Percentiles rank a stretch among this genome's conserved stretches.
Evolutionary conservation across 768 basidiomycete species (phyloP).

Genomic region (Termitomyces eurrhizus): DNA sequence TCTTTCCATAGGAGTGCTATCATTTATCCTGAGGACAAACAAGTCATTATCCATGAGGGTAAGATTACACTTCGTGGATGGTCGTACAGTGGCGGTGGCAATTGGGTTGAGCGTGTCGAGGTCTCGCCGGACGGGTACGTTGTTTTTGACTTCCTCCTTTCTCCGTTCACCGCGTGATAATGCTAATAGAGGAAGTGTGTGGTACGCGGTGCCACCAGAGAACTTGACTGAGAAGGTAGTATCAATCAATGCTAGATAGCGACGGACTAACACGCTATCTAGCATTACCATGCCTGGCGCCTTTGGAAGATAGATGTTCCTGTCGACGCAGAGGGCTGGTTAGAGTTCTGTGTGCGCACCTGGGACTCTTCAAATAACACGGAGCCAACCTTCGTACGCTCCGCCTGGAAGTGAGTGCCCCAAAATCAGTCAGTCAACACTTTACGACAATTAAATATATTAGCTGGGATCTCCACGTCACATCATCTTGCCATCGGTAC

Average conservation of each 20-base stretch:
- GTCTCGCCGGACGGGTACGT: slow-evolving; percentile 45
- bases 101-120: slow-evolving; percentile 56
- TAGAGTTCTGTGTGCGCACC: slow-evolving; percentile 50
- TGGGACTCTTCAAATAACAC: slow-evolving; percentile 61
- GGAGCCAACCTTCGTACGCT: slow-evolving; percentile 50
- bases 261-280: not conserved
- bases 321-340: slow-evolving; percentile 53
- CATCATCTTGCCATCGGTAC: slow-evolving; percentile 42
- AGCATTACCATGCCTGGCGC: slow-evolving; percentile 55
- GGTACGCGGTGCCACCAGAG: slow-evolving; percentile 44
- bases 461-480: slow-evolving; percentile 52
- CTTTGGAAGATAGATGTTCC: slow-evolving; percentile 50
- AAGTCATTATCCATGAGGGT: slow-evolving; percentile 46
- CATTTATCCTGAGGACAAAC: slow-evolving; percentile 38
- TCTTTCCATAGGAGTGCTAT: slow-evolving; percentile 40
- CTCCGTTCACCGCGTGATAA: not conserved
- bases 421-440: not conserved
- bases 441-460: not conserved
- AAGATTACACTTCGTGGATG: slow-evolving; percentile 39
- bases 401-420: slow-evolving; percentile 47
- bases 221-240: slow-evolving; percentile 46
- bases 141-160: not conserved
- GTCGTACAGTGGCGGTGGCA: slow-evolving; percentile 45
- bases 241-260: not conserved
- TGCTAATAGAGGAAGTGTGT: slow-evolving; percentile 38